phyloP scores from a whole-genome alignment of 208 protist species.

The Trichomonas vaginalis region DNA sequence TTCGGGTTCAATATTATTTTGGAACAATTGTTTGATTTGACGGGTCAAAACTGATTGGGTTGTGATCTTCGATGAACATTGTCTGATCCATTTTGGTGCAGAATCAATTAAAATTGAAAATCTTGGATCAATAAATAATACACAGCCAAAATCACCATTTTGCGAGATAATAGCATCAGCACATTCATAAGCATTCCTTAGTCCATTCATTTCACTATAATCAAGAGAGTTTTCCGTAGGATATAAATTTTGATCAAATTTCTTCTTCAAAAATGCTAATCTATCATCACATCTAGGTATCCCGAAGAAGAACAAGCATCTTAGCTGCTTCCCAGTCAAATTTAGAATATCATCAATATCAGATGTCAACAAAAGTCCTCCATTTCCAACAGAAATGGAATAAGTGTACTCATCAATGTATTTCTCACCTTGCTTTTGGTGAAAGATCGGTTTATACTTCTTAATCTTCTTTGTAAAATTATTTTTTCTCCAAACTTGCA shows the following conservation, averaged over 20 bases:
- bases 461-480: background rate
- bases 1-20: background rate
- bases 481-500: background rate
- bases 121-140: slow-evolving; percentile 31
- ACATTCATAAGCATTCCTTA: background rate
- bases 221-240: background rate
- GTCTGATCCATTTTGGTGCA: background rate
- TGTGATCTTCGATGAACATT: background rate
- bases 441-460: background rate
- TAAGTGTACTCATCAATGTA: background rate
- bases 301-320: background rate
- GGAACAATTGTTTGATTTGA: background rate
- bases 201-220: background rate
- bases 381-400: background rate
- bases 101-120: slow-evolving; percentile 7
- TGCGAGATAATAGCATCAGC: slow-evolving; percentile 28
- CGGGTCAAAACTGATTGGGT: background rate
- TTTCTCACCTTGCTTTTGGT: background rate
- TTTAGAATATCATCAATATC: background rate
- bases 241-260: background rate
- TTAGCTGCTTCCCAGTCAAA: background rate
- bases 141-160: slow-evolving; percentile 30
- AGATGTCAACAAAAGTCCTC: background rate
- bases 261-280: background rate
- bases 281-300: background rate